These are phyloP conservation scores for Musa balbisiana DNA, from an alignment of 202 grass and related monocot species.

Conservation along the genomic window DNA sequence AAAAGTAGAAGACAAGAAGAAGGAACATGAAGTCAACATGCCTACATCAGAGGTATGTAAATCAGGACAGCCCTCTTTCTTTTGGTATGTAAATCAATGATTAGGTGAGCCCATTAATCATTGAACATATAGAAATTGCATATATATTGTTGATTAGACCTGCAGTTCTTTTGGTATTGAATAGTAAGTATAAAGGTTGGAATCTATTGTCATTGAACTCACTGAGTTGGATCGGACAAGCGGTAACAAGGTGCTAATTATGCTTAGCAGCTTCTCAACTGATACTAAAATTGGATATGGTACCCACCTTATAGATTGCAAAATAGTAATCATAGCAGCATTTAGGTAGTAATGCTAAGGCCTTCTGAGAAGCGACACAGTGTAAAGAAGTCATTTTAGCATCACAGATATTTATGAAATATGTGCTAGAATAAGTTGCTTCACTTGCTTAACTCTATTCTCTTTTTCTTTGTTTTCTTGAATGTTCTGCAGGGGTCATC, in stretches of 20 bases:
- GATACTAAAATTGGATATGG: neutral
- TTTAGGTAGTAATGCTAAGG: neutral
- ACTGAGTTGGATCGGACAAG: neutral
- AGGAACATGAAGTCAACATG: slow-evolving; percentile 42
- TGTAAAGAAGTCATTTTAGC: neutral
- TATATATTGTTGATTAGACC: neutral
- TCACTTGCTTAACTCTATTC: neutral
- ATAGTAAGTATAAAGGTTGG: no score
- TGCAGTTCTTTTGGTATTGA: neutral
- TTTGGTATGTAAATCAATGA: neutral
- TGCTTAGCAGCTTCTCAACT: neutral
- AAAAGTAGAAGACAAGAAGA: slow-evolving; percentile 51
- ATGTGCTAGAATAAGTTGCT: neutral
- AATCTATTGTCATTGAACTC: neutral
- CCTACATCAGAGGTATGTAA: slow-evolving; percentile 31
- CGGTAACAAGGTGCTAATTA: neutral
- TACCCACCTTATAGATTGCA: neutral
- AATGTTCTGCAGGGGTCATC: slow-evolving; percentile 61
- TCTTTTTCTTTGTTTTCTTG: slow-evolving; percentile 2
- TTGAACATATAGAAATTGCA: neutral
- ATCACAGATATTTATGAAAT: neutral
- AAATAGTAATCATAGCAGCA: neutral
- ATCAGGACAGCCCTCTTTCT: slow-evolving; percentile 22
- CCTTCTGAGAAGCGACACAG: neutral
- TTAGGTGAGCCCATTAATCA: no score